Base-by-base conservation (phyloP, 768 basidiomycete genomes). In the Psilocybe cubensis region DNA sequence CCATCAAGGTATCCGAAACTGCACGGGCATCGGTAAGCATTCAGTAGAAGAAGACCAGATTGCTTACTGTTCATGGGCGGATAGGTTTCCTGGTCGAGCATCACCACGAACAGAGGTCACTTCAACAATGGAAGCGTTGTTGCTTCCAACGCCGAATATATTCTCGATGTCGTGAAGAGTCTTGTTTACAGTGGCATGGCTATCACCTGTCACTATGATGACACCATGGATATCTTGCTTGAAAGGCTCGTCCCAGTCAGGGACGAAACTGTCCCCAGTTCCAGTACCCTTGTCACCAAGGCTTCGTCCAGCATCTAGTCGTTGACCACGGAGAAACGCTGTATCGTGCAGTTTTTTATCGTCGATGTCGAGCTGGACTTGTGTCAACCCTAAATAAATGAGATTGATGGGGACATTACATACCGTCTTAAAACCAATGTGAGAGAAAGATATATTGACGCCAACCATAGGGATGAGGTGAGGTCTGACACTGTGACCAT, bases 1-100 rank as follows among this genome's bases (percentile, higher is more conserved):
- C 82, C 80, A 61, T 84, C 83, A 56, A 76, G 59, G 66, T 73
- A 84, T 4, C 83, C 83, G 56, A 83, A 84, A 60, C 78, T 80
- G 52, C 14, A 7, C 18, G 14, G 0, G 12, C 18, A 31, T 59
- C 38, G 56, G 48, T 21, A 44, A 21, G 20, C 23, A 40, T 8
- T 33, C 29, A 20, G 43, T 14, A 28, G 29, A 18, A 57, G 11
- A 29, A 20, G 17, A 14, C 9, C 10, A 44, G 24, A 18, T 4
- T 3, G 66, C 72, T 65, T 64, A 75, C 73, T 82, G 82, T 66
- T 84, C 82, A 56, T 81, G 79, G 14, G 74, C 82, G 14, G 72
- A 66, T 31, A 74, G 63, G 0, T 70, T 60, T 1, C 74, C 79
- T 17, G 81, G 80, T 8, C 83, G 72, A 17, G 77, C 79, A 51